Percentiles rank a stretch among this genome's conserved stretches.
These are phyloP conservation scores for Hymenoscyphus occultus DNA, from an alignment of 2,329 filamentous ascomycete species.

Conservation along the genomic window DNA sequence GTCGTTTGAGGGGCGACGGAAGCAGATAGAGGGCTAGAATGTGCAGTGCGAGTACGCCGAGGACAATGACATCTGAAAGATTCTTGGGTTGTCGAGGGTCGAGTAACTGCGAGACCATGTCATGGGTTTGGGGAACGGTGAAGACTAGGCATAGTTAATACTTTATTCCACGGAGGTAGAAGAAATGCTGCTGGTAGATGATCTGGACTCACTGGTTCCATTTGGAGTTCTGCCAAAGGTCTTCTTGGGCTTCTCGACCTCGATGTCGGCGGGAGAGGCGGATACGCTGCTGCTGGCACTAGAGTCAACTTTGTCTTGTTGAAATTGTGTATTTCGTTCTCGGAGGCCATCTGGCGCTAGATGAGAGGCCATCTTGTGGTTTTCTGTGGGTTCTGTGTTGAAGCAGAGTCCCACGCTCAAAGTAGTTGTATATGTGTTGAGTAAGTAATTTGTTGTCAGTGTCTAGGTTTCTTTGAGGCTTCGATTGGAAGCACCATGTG, in stretches of 20 bases:
- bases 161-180: neutral
- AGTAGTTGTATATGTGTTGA: slow-evolving; percentile 7
- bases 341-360: slow-evolving; percentile 26
- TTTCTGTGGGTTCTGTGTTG: slow-evolving; percentile 18
- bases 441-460: neutral
- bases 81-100: slow-evolving; percentile 96
- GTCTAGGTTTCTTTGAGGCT: neutral
- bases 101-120: slow-evolving; percentile 97
- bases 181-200: neutral
- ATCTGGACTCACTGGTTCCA: slow-evolving; percentile 70
- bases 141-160: slow-evolving; percentile 62
- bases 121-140: slow-evolving; percentile 90
- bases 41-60: slow-evolving; percentile 73
- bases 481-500: neutral
- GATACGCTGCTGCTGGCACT: slow-evolving; percentile 17
- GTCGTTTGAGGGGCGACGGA: slow-evolving; percentile 65
- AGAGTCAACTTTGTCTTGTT: slow-evolving; percentile 16
- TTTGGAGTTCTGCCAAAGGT: slow-evolving; percentile 89
- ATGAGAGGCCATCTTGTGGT: slow-evolving; percentile 1
- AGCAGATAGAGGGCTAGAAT: slow-evolving; percentile 72
- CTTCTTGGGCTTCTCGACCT: slow-evolving; percentile 57
- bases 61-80: slow-evolving; percentile 76
- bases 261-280: slow-evolving; percentile 26
- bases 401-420: slow-evolving; percentile 14
- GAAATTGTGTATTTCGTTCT: slow-evolving; percentile 25